phyloP scores from a whole-genome alignment of 805 yeast genomes.

The Scheffersomyces lignosus region DNA sequence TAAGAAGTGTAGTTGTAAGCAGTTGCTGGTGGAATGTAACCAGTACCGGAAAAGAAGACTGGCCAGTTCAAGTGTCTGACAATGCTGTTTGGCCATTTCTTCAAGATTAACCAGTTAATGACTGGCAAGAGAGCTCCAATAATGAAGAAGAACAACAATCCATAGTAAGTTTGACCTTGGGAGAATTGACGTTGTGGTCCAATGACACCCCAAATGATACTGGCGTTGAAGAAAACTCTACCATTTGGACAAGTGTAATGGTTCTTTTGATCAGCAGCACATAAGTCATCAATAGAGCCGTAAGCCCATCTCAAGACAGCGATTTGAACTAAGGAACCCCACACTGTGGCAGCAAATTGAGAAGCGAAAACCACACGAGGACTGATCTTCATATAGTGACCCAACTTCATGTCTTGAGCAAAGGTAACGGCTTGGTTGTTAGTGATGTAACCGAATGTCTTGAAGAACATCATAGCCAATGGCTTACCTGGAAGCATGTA shows the following conservation, averaged over 20 bases:
- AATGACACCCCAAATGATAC: constrained; percentile 46
- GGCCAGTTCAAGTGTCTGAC: constrained; percentile 29
- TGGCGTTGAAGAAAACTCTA: constrained; percentile 41
- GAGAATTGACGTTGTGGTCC: constrained; percentile 26
- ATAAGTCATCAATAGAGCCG: constrained; percentile 33
- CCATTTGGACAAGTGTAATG: constrained; percentile 44
- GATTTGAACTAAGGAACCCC: constrained; percentile 42
- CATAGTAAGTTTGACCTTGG: constrained; percentile 21
- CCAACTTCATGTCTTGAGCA: constrained; percentile 49
- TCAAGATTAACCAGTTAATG: constrained; percentile 37
- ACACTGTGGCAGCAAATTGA: constrained; percentile 43
- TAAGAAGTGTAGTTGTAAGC: constrained; percentile 64
- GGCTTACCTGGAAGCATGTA: constrained; percentile 51
- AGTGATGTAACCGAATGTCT: constrained; percentile 49
- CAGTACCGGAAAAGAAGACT: constrained; percentile 48
- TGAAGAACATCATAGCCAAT: constrained; percentile 47
- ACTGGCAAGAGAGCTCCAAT: constrained; percentile 39
- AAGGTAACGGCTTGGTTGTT: constrained; percentile 48
- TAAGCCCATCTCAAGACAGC: constrained; percentile 45
- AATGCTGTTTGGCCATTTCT: constrained; percentile 42
- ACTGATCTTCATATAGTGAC: constrained; percentile 44
- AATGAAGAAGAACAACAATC: constrained; percentile 38
- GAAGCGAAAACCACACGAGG: constrained; percentile 42
- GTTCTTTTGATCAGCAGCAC: constrained; percentile 26
- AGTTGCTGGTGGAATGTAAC: constrained; percentile 72